phyloP scores from a whole-genome alignment of 768 basidiomycete genomes.

The Trametes meyenii region DNA sequence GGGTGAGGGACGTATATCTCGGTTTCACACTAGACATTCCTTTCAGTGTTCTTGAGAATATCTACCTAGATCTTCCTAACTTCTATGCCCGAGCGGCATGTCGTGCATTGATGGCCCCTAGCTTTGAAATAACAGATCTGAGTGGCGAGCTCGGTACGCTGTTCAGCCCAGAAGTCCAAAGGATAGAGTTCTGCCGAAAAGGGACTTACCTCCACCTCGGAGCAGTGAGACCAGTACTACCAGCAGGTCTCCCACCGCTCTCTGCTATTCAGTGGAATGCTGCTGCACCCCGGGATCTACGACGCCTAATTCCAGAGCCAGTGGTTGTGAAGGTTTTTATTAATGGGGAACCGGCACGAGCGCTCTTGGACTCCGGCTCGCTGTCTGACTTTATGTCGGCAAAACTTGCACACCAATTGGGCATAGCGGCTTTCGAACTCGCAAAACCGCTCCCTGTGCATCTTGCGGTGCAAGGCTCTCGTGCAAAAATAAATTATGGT shows the following conservation, averaged over 20 bases:
- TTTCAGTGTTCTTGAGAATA: background rate
- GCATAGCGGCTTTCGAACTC: conserved; percentile 10
- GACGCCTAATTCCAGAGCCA: conserved; percentile 16
- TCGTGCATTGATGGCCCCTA: too few species aligned
- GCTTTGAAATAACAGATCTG: too few species aligned
- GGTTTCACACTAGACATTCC: background rate
- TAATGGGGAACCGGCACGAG: conserved; percentile 24
- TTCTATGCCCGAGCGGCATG: background rate
- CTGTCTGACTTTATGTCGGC: conserved; percentile 37
- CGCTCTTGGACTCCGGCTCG: conserved; percentile 33
- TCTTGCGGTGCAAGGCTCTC: conserved; percentile 36
- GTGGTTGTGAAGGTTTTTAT: conserved; percentile 18
- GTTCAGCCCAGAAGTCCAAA: background rate
- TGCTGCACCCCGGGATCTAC: background rate
- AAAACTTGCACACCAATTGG: conserved; percentile 33
- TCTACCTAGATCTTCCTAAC: conserved; percentile 6
- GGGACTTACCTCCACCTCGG: too few species aligned
- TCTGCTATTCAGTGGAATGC: conserved; percentile 25
- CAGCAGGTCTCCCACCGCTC: background rate
- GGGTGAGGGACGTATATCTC: conserved; percentile 6
- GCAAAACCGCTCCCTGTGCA: conserved; percentile 33
- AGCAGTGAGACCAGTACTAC: too few species aligned
- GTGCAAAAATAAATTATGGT: conserved; percentile 27
- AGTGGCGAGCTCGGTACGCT: conserved; percentile 7
- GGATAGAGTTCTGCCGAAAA: background rate